Percentiles rank a stretch among this genome's conserved stretches.
phyloP scores from a whole-genome alignment of 1,139 yeast species.

The Sugiyamaella xylanicola region DNA sequence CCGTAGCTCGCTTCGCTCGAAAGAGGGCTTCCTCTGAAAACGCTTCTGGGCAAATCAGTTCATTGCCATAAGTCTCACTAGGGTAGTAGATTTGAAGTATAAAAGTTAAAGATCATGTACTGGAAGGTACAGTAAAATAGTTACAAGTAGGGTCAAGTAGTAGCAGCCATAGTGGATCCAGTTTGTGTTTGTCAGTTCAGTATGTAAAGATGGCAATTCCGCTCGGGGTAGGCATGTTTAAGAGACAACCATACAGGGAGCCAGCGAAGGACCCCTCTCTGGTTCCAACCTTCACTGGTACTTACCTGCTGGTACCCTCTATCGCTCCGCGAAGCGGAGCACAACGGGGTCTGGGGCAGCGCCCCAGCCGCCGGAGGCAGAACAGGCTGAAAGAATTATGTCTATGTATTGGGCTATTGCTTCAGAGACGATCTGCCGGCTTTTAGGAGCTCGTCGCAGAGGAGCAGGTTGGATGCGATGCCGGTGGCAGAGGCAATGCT shows the following conservation, averaged over 20 bases:
- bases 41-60: neutral
- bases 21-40: neutral
- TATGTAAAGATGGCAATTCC: no score
- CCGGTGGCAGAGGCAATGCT: conserved; percentile 93
- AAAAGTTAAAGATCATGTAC: no score
- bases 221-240: no score
- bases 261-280: no score
- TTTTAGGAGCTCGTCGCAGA: conserved; percentile 94
- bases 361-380: neutral
- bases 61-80: neutral
- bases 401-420: conserved; percentile 41
- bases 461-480: conserved; percentile 84
- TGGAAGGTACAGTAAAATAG: no score
- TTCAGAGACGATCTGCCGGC: conserved; percentile 94
- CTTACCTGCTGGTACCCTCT: neutral
- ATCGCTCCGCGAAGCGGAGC: neutral
- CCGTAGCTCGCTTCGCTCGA: neutral
- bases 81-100: neutral
- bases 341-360: neutral
- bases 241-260: no score
- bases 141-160: no score
- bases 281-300: no score
- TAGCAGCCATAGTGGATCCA: no score
- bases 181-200: no score
- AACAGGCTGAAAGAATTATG: neutral